Conservation (phyloP, 441 rosid species). For the Croton setiger region DNA sequence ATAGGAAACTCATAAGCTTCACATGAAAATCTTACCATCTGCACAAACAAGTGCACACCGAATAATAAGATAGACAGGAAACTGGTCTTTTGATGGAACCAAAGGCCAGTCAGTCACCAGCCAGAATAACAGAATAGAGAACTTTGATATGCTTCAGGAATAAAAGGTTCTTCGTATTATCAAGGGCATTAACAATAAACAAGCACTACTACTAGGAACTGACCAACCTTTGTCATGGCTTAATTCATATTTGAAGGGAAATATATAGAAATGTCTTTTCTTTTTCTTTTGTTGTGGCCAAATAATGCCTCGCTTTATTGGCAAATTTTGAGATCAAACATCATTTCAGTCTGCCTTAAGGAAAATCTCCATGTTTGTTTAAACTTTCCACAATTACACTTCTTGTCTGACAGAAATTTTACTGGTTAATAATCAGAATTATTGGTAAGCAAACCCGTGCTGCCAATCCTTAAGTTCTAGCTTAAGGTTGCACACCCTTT, state of each 20-base stretch:
- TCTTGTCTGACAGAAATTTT: neutral
- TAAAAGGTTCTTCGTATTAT: neutral
- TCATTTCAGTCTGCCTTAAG: neutral
- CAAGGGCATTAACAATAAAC: neutral
- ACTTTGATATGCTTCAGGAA: neutral
- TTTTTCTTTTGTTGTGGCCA: too few relatives aligned
- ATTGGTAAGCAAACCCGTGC: neutral
- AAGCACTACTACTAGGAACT: neutral
- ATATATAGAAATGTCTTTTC: too few relatives aligned
- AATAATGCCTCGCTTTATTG: neutral
- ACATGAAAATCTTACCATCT: constrained; percentile 4
- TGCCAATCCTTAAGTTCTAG: neutral
- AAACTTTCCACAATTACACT: neutral
- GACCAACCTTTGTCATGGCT: neutral
- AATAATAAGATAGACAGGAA: neutral
- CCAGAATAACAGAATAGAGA: neutral
- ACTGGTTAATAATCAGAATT: too few relatives aligned
- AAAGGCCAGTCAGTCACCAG: neutral
- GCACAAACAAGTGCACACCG: constrained; percentile 2
- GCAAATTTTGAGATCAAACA: neutral
- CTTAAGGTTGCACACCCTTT: neutral
- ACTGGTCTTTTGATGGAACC: neutral
- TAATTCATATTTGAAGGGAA: neutral
- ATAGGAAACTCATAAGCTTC: constrained; percentile 10
- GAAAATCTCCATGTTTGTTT: neutral